Percentiles rank a stretch among this genome's conserved stretches.
Evolutionary conservation across 2,329 filamentous ascomycete genomes (phyloP).

Genomic region (Cercospora sp.): DNA sequence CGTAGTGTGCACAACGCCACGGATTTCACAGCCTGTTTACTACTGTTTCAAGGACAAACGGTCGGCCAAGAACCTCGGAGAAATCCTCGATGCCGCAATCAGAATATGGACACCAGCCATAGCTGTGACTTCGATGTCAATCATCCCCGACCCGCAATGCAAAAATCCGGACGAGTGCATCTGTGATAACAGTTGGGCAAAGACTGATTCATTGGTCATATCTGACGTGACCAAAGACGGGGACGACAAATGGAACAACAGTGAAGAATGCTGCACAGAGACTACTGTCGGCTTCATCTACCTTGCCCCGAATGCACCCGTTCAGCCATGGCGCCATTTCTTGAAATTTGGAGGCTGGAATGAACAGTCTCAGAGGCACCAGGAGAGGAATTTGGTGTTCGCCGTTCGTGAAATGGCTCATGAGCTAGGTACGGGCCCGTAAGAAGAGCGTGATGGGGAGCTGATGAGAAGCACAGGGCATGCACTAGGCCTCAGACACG

Average conservation of each 20-base stretch:
- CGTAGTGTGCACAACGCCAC: constrained; percentile 10
- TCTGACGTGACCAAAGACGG: constrained; percentile 23
- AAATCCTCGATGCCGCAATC: constrained; percentile 20
- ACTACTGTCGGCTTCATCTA: constrained; percentile 11
- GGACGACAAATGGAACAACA: constrained; percentile 21
- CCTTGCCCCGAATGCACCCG: no score
- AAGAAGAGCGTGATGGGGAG: no score
- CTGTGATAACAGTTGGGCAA: constrained; percentile 4
- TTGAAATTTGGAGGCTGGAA: no score
- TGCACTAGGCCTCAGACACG: constrained; percentile 23
- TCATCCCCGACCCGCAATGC: constrained; percentile 20
- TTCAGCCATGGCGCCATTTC: no score
- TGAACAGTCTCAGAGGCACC: neutral
- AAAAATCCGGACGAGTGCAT: constrained; percentile 4
- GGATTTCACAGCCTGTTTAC: constrained; percentile 18
- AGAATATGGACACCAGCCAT: constrained; percentile 26
- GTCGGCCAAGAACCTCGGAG: constrained; percentile 23
- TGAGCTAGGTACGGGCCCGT: constrained; percentile 17
- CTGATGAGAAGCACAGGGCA: constrained; percentile 7
- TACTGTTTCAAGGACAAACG: constrained; percentile 29
- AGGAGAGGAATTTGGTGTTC: neutral
- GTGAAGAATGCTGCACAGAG: constrained; percentile 15
- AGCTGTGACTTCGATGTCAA: constrained; percentile 14
- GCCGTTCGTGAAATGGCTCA: constrained; percentile 18
- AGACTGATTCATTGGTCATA: constrained; percentile 25